Evolutionary conservation across 768 basidiomycete genomes (phyloP).

Genomic region (Kwoniella newhampshirensis): DNA sequence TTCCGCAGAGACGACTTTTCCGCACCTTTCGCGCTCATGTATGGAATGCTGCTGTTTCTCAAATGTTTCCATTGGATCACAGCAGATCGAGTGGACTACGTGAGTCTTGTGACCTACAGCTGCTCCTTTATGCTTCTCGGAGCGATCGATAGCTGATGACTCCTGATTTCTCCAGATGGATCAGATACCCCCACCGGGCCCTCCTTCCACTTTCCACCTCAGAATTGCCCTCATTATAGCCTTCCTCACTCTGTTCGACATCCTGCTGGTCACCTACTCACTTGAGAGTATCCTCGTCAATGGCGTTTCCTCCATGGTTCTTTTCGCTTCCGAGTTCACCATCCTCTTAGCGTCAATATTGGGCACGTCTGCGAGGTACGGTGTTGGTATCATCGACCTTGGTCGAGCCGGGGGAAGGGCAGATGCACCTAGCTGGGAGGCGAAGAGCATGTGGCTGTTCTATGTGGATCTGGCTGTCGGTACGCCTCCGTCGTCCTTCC

Average conservation of each 20-base stretch:
- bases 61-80: constrained; percentile 99
- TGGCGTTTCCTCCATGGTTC: constrained; percentile 77
- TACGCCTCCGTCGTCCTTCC: constrained; percentile 53
- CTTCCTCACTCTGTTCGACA: constrained; percentile 72
- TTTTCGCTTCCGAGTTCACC: constrained; percentile 80
- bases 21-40: constrained; percentile 75
- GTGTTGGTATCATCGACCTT: constrained; percentile 76
- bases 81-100: constrained; percentile 93
- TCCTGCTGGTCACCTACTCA: constrained; percentile 65
- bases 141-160: neutral
- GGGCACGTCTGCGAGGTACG: constrained; percentile 67
- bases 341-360: constrained; percentile 39
- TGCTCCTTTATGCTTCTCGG: neutral
- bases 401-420: constrained; percentile 62
- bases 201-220: constrained; percentile 77
- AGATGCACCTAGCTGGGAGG: constrained; percentile 78
- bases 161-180: constrained; percentile 71
- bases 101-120: constrained; percentile 52
- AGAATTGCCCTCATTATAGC: constrained; percentile 73
- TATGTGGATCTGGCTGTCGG: constrained; percentile 90
- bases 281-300: constrained; percentile 66
- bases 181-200: constrained; percentile 83
- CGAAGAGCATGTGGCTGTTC: constrained; percentile 95
- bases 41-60: constrained; percentile 87
- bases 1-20: constrained; percentile 50